Evolutionary conservation across 2,329 filamentous ascomycete genomes (phyloP).

Genomic region (Penicillium sp.): DNA sequence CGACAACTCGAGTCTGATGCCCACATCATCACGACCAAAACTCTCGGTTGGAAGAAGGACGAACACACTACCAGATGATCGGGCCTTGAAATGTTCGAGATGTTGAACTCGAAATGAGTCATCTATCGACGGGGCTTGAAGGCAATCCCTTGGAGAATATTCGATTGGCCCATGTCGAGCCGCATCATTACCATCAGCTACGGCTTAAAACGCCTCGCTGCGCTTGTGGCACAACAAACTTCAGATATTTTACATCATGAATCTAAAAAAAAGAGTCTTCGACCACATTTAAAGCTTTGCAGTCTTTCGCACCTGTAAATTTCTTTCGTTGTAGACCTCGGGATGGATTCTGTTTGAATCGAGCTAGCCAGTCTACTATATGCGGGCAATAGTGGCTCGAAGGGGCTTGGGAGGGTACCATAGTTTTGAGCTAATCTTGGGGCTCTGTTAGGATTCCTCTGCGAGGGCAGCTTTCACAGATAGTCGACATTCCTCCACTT

Average conservation of each 20-base stretch:
- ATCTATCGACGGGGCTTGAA: not conserved
- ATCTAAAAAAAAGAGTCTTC: too few species aligned
- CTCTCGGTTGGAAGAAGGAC: not conserved
- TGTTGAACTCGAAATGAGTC: not conserved
- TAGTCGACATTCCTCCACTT: slow-evolving; percentile 77
- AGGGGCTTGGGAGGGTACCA: not conserved
- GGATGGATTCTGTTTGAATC: not conserved
- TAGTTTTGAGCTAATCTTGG: not conserved
- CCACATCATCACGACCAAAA: not conserved
- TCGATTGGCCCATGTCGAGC: not conserved
- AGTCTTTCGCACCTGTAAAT: not conserved
- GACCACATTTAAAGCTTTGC: too few species aligned
- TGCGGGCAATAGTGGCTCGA: not conserved
- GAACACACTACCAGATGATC: not conserved
- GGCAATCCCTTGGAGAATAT: not conserved
- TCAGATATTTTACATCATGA: not conserved
- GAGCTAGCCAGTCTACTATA: not conserved
- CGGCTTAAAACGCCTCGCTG: not conserved
- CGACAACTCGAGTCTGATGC: not conserved
- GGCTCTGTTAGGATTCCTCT: too few species aligned
- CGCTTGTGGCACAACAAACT: not conserved
- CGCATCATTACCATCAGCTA: not conserved
- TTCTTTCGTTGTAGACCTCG: not conserved
- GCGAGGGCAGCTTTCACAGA: slow-evolving; percentile 36
- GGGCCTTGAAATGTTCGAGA: not conserved